A percentile compares a stretch with the other conserved stretches of the same genome.
phyloP scores from a whole-genome alignment of 495 filamentous ascomycete genomes.

The Hyaloscypha finlandica region DNA sequence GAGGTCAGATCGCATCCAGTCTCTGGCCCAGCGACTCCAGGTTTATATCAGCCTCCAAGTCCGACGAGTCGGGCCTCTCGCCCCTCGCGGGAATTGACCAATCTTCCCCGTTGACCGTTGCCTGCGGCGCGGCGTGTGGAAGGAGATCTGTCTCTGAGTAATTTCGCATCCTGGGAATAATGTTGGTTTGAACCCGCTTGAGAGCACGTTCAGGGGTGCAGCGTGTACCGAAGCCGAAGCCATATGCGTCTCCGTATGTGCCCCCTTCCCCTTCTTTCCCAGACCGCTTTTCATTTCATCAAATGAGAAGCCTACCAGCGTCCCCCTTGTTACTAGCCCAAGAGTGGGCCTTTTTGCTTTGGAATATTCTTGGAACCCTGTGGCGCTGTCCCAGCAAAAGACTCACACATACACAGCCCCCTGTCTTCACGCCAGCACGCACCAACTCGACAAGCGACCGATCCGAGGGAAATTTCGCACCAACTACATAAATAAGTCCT shows the following conservation, averaged over 20 bases:
- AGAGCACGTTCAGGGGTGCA: not conserved
- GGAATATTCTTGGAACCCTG: slow-evolving; percentile 15
- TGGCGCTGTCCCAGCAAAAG: slow-evolving; percentile 13
- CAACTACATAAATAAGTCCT: slow-evolving; percentile 10
- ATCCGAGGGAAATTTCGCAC: slow-evolving; percentile 18
- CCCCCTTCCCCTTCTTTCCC: not conserved
- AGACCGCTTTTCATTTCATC: slow-evolving; percentile 22
- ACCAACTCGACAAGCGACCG: slow-evolving; percentile 6
- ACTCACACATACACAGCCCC: slow-evolving; percentile 10
- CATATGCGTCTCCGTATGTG: slow-evolving; percentile 10
- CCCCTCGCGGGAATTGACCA: slow-evolving; percentile 4
- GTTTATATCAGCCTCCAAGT: not conserved
- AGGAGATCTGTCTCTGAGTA: slow-evolving; percentile 4
- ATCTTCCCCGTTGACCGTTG: slow-evolving; percentile 9
- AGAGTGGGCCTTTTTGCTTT: not conserved
- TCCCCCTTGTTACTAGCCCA: slow-evolving; percentile 10
- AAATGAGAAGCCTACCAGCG: slow-evolving; percentile 23
- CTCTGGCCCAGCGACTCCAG: slow-evolving; percentile 1
- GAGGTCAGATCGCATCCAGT: not conserved
- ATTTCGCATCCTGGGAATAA: slow-evolving; percentile 7
- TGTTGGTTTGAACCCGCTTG: not conserved
- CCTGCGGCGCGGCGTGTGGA: not conserved
- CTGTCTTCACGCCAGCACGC: not conserved
- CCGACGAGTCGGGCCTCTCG: not conserved
- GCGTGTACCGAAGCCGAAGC: slow-evolving; percentile 13